Conservation (phyloP, 2,329 filamentous ascomycete species). For the Hypoxylon sp. region DNA sequence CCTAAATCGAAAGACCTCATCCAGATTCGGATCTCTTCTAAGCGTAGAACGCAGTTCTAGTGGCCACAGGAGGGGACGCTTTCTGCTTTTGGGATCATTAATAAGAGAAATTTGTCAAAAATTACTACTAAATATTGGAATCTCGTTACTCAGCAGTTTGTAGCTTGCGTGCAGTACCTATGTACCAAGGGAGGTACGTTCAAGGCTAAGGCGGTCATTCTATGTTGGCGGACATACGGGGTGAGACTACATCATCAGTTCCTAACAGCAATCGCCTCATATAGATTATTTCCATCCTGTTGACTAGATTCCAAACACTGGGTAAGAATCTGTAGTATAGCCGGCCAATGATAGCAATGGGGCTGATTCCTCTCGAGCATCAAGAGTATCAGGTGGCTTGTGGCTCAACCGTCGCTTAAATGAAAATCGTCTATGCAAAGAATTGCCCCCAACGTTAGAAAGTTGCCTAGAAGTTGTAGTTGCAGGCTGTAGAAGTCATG, state of each 20-base stretch:
- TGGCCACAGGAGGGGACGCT: conserved; percentile 3
- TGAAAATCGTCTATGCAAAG: not conserved
- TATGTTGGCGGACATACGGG: not conserved
- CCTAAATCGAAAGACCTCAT: conserved; percentile 14
- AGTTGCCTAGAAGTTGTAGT: not conserved
- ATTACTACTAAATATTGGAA: not conserved
- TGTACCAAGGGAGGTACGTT: not conserved
- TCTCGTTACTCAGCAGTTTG: not conserved
- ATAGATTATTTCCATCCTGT: not conserved
- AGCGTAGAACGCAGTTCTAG: conserved; percentile 2
- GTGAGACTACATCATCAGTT: not conserved
- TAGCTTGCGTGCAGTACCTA: not conserved
- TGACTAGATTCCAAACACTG: not conserved
- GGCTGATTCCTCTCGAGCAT: not conserved
- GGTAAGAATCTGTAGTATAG: conserved; percentile 1
- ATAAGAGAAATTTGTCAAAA: not conserved
- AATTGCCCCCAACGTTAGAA: not conserved
- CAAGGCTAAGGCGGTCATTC: not conserved
- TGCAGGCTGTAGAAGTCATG: conserved; percentile 5
- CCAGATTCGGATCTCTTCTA: conserved; percentile 19
- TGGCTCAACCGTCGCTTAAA: not conserved
- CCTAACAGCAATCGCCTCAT: not conserved
- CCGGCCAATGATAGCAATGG: conserved; percentile 3
- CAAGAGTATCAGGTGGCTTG: not conserved
- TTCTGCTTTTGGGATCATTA: not conserved